Evolutionary conservation across 768 basidiomycete genomes (phyloP), one percentile per base, ranked within the genome.

Genomic region (Trametes gibbosa): DNA sequence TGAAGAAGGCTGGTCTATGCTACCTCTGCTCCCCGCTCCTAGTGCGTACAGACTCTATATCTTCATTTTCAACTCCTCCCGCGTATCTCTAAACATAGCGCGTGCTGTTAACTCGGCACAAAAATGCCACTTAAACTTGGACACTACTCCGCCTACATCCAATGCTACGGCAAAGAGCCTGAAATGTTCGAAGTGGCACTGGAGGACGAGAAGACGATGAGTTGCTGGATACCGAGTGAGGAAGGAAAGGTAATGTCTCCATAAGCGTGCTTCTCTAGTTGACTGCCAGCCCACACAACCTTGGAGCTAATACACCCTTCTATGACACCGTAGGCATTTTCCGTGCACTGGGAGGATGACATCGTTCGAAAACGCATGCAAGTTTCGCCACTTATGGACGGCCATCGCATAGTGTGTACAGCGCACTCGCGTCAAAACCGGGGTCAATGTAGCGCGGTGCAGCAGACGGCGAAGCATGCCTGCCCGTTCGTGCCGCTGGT

Each of bases 171-270:
- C 8, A 16, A 47, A 19, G 58, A 59, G 19, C 23, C 53, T 6
- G 45, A 37, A 34, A 21, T 21, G 16, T 47, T 24, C n/a, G 56
- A 50, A 17, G 29, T 43, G 9, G 9, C 32, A 25, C 6, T 16
- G n/a, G 48, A 50, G n/a, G 42, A 43, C 23, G 56, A 43, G 21
- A 50, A 43, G 27, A 50, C 56, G 6, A 23, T 45, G 12, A 19
- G 25, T 2, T 58, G 56, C 27, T 53, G 52, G 50, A 59, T 59
- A 21, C 23, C 58, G 7, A 59, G 58, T 21, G 50, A 53, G 35
- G 34, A 27, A n/a, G 57, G 43, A 14, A 58, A 58, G 50, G 57
- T 58, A 21, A n/a, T 39, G 57, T 19, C 17, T 1, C 7, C 37
- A 21, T 9, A 32, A 5, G 10, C 29, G 5, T 10, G 29, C 29